Percentiles rank a stretch among this genome's conserved stretches.
These are phyloP conservation scores for Ophiostoma ulmi DNA, from an alignment of 2,329 filamentous ascomycete species.

Conservation along the genomic window DNA sequence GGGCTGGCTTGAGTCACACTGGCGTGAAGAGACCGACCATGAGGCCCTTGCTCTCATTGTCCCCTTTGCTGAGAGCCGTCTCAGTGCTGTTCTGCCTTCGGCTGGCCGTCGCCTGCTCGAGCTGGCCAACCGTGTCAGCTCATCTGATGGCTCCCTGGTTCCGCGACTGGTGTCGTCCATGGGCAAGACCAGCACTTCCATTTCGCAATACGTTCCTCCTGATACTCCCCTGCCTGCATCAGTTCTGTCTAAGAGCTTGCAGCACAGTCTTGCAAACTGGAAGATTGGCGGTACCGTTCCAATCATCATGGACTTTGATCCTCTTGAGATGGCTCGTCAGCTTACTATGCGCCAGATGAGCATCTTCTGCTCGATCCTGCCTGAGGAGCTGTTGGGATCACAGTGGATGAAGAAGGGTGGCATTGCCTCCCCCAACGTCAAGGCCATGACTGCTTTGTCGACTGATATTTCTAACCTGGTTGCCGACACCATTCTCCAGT, in stretches of 20 bases:
- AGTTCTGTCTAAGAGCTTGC: conserved; percentile 69
- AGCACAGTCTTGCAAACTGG: conserved; percentile 66
- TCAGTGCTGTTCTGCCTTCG: conserved; percentile 63
- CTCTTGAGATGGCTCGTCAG: conserved; percentile 84
- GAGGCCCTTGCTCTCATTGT: conserved; percentile 70
- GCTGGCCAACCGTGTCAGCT: conserved; percentile 69
- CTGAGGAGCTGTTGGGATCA: conserved; percentile 83
- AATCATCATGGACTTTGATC: conserved; percentile 83
- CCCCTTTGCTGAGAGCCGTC: conserved; percentile 69
- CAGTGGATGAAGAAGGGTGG: conserved; percentile 91
- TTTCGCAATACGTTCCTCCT: conserved; percentile 62
- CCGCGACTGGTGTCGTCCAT: conserved; percentile 80
- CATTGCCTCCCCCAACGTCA: conserved; percentile 77
- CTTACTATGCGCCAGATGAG: conserved; percentile 87
- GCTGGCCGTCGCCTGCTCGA: conserved; percentile 78
- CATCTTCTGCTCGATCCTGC: conserved; percentile 86
- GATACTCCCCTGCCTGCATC: conserved; percentile 68
- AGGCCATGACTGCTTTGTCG: conserved; percentile 86
- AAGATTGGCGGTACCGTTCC: conserved; percentile 62
- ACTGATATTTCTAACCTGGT: conserved; percentile 91
- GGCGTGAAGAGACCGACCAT: conserved; percentile 76
- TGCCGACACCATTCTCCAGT: conserved; percentile 81
- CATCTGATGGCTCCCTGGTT: conserved; percentile 67
- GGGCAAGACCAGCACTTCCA: conserved; percentile 77
- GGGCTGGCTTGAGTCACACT: conserved; percentile 94